Evolutionary conservation across 2,329 filamentous ascomycete species (phyloP).

Genomic region (Colletotrichum euphorbiae): DNA sequence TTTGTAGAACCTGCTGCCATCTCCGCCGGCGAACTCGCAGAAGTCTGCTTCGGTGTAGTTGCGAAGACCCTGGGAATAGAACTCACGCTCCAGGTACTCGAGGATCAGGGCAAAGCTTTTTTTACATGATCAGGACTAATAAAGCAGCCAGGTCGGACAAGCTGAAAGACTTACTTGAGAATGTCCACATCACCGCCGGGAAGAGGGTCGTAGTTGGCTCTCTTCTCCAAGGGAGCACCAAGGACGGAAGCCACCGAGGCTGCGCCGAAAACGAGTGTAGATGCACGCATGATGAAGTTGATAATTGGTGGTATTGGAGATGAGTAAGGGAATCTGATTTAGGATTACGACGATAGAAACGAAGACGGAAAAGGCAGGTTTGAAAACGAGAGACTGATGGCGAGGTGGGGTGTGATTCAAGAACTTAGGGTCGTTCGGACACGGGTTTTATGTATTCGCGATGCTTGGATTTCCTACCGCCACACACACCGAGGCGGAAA

Average conservation of each 20-base stretch:
- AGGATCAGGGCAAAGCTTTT: conserved; percentile 60
- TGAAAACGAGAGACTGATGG: conserved; percentile 11
- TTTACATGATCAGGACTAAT: not conserved
- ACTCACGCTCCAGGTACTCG: conserved; percentile 70
- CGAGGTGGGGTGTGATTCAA: conserved; percentile 4
- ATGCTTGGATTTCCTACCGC: not conserved
- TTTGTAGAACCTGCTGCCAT: conserved; percentile 60
- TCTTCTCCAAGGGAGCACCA: conserved; percentile 34
- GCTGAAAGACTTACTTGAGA: conserved; percentile 42
- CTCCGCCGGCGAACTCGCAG: conserved; percentile 60
- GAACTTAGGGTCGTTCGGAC: not conserved
- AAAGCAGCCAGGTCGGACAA: not conserved
- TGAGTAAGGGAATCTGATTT: not conserved
- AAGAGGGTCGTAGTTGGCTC: conserved; percentile 40
- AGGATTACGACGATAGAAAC: not conserved
- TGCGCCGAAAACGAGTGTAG: conserved; percentile 24
- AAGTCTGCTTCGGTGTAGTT: conserved; percentile 68
- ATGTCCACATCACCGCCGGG: conserved; percentile 48
- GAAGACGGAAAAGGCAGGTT: not conserved
- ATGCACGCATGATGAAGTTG: conserved; percentile 30
- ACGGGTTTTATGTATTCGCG: not conserved
- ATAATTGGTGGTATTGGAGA: not conserved
- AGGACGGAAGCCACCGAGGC: conserved; percentile 24
- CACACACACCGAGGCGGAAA: not conserved
- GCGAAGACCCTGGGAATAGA: conserved; percentile 70